Base-by-base conservation (phyloP, 345 rosid species). In the Ceriops decandra region DNA sequence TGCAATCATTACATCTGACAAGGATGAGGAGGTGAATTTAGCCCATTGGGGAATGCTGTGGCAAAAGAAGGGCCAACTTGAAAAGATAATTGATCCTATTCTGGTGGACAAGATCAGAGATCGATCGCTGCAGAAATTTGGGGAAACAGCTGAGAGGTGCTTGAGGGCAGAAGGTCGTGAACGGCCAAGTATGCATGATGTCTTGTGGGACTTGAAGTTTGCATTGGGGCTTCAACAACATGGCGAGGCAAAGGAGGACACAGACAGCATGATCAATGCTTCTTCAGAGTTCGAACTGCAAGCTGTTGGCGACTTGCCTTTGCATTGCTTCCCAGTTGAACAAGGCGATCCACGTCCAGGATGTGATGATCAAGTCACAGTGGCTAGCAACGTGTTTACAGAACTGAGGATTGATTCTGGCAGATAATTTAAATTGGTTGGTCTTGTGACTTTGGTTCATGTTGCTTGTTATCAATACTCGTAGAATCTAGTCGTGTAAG, bases 81-180 rank as follows among this genome's bases (percentile, higher is more conserved):
- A 83, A 56, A 63, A 74, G 51, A 81, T 87, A 33, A 74, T 83
- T 2, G 88, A 87, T 65, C 80, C 83, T 31, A 51, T 28, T 5
- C 59, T 82, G 46, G 77, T 67, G 46, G 60, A 38, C 26, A 65
- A 80, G 68, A 81, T 84, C 65, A 80, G 56, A 36, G 70, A 78
- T 2, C 78, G 76, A 36, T 84, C 88, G 6, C 62, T 79, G 32
- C 81, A 74, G 66, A 91, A 85, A 69, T 87, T 85, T 31, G 65
- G 68, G 8, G 90, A 85, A 33, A 72, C 76, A 2, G 84, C 78
- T 0, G 85, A 83, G 78, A 86, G 82, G 66, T 91, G 97, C 78
- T 71, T 89, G 85, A 54, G 58, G 58, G 15, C 28, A 54, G 27
- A 26, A 54, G 58, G 58, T 10, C 27, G 10, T 54, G 58, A 54